Conservation (phyloP, 1,284 basidiomycete species). For the Apiotrichum veenhuisii region DNA sequence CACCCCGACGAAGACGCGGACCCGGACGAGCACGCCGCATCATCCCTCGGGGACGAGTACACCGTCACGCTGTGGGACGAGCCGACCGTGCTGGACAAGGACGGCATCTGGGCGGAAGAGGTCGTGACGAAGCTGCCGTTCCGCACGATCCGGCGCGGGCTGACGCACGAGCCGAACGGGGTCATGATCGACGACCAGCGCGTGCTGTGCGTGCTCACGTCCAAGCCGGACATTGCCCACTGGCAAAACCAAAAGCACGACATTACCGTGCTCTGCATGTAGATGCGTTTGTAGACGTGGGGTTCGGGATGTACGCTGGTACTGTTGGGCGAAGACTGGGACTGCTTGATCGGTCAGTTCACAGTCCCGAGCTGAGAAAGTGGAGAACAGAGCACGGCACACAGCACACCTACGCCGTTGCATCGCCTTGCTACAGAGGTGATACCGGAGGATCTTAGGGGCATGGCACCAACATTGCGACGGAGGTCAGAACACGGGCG, state of each 20-base stretch:
- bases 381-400: no score
- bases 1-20: constrained; percentile 3
- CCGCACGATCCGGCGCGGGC: constrained; percentile 22
- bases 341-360: no score
- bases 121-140: constrained; percentile 32
- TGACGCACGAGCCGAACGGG: constrained; percentile 28
- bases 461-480: no score
- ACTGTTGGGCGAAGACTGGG: no score
- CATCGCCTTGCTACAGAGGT: no score
- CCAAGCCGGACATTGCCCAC: not conserved
- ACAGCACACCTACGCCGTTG: no score
- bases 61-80: not conserved
- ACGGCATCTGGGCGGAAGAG: constrained; percentile 29
- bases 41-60: constrained; percentile 3
- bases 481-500: no score
- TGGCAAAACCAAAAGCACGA: constrained; percentile 21
- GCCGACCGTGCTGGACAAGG: constrained; percentile 20
- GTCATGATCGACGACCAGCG: constrained; percentile 48
- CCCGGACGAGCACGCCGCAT: not conserved
- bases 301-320: no score
- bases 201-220: constrained; percentile 25
- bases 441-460: no score
- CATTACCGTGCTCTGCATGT: constrained; percentile 32
- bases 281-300: no score
- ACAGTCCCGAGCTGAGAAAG: no score